phyloP scores from a whole-genome alignment of 2,329 filamentous ascomycete genomes.

The Colletotrichum sp. region DNA sequence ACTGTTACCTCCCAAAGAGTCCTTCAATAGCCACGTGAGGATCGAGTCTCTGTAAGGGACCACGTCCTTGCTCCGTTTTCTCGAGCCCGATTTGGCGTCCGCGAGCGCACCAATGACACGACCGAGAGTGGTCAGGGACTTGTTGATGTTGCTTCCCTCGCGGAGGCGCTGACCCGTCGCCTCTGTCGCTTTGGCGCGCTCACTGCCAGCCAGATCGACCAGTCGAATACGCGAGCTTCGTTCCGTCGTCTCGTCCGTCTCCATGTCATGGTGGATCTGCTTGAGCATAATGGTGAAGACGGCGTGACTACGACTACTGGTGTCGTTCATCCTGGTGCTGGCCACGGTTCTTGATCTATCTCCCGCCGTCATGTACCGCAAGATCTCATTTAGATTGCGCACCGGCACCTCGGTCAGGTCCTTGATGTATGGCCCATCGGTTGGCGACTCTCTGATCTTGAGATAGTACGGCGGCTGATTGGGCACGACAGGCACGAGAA shows the following conservation, averaged over 20 bases:
- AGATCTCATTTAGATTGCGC: conserved; percentile 83
- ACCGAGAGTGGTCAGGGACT: conserved; percentile 93
- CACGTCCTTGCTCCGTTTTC: conserved; percentile 65
- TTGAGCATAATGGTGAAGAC: conserved; percentile 98
- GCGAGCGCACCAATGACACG: conserved; percentile 93
- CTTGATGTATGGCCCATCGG: conserved; percentile 95
- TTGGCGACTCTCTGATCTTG: conserved; percentile 95
- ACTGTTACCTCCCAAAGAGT: conserved; percentile 93
- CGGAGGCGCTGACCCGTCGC: conserved; percentile 89
- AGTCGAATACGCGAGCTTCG: conserved; percentile 91
- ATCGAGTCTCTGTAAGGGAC: conserved; percentile 94
- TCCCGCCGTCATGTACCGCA: conserved; percentile 88
- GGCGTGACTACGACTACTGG: conserved; percentile 92
- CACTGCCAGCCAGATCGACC: conserved; percentile 93
- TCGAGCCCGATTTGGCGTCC: conserved; percentile 63
- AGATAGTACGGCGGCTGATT: conserved; percentile 87
- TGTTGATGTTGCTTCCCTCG: conserved; percentile 98
- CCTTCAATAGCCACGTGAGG: conserved; percentile 86
- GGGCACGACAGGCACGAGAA: conserved; percentile 75
- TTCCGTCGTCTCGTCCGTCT: conserved; percentile 97
- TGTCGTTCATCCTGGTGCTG: conserved; percentile 99
- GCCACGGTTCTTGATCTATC: conserved; percentile 88
- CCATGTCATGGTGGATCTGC: conserved; percentile 96
- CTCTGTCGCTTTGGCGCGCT: conserved; percentile 93
- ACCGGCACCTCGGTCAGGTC: conserved; percentile 94